Percentiles rank a stretch among this genome's conserved stretches.
These are phyloP conservation scores for Rhodocollybia butyracea DNA, from an alignment of 768 basidiomycete genomes.

Conservation along the genomic window DNA sequence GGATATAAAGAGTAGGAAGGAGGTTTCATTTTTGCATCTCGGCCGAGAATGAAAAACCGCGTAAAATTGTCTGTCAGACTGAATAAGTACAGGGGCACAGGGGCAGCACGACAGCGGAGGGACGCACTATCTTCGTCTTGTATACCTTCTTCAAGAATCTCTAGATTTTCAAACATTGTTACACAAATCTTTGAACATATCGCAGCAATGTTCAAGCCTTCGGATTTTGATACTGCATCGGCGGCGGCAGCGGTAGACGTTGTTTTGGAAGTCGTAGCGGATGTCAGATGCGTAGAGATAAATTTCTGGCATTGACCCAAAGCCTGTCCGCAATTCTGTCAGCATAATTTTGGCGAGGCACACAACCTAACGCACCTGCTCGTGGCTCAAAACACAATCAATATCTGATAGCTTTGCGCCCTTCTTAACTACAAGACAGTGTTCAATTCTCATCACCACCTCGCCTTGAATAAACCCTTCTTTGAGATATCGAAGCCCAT, in stretches of 20 bases:
- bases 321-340: not conserved
- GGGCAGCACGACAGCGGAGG: not conserved
- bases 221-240: constrained; percentile 34
- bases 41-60: constrained; percentile 60
- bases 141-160: constrained; percentile 58
- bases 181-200: constrained; percentile 71
- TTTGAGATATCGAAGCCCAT: constrained; percentile 48
- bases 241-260: constrained; percentile 76
- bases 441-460: constrained; percentile 56
- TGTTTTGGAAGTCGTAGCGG: constrained; percentile 49
- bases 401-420: constrained; percentile 58
- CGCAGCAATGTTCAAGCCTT: constrained; percentile 54
- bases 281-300: constrained; percentile 49
- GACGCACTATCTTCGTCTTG: constrained; percentile 55
- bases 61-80: constrained; percentile 56
- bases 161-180: constrained; percentile 56
- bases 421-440: constrained; percentile 62
- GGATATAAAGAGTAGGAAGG: constrained; percentile 8
- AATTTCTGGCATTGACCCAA: constrained; percentile 70
- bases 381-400: constrained; percentile 67
- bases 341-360: not conserved
- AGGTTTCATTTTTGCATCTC: constrained; percentile 24
- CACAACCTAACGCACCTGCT: constrained; percentile 51
- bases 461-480: constrained; percentile 58
- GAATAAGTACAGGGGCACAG: not conserved